Evolutionary conservation across 2,329 filamentous ascomycete species (phyloP), one percentile per base, ranked within the genome.

Genomic region (Neonectria coccinea): DNA sequence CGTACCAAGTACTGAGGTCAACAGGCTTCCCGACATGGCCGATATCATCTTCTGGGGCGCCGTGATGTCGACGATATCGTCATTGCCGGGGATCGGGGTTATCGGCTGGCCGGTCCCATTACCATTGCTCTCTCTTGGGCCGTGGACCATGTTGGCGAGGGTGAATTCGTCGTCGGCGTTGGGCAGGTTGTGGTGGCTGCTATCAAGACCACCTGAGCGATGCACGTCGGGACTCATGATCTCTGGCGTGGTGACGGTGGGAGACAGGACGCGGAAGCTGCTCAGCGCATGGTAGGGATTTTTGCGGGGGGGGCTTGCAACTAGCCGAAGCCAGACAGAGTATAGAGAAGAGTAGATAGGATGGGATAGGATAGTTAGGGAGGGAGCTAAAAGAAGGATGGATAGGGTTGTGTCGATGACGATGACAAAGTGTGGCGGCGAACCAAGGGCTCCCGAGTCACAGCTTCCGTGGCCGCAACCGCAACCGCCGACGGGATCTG

Each of bases 21-120:
- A 79, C 62, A 99, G 81, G 79, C 94, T 98, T 64, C 96, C 96
- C 59, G 91, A 91, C 70, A 95, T 92, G 54, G 96, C 96, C 61
- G 95, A 97, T 59, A 97, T 79, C 96, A 99, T 99, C 83, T 95
- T 96, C 82, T 98, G 95, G 12, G 86, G 80, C 22, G 94, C 87
- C 5, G 94, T 94, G 69, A 97, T 93, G 66, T 95, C 89, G 27
- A 85, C 79, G 41, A 83, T 80, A 59, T 80, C 79, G 61, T 78
- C 78, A 6, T 67, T 62, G 31, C 5, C 12, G 1, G 50, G 42
- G 8, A 45, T 22, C 8, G 50, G 50, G 33, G 50, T 14, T 5
- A 44, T 47, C 39, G 41, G 14, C 14, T 20, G 48, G 22, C 67
- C 47, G 25, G 53, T 31, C 5, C 56, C 56, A 20, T 52, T 58